A percentile compares a stretch with the other conserved stretches of the same genome.
phyloP scores from a whole-genome alignment of 2,329 filamentous ascomycete species.

The Claviceps maximensis region DNA sequence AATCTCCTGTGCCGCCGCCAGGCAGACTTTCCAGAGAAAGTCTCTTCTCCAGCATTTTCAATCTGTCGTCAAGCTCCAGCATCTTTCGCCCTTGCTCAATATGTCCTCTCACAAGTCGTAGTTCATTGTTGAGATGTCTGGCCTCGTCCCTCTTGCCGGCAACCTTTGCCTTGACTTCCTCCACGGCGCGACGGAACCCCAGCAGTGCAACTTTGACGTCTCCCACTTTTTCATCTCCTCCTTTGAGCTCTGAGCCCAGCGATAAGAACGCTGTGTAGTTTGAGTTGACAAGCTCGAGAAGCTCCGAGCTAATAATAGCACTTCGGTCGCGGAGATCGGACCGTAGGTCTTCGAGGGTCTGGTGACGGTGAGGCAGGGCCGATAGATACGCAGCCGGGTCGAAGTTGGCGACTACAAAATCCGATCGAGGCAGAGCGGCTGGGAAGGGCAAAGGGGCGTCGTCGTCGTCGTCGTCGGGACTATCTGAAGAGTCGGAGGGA shows the following conservation, averaged over 20 bases:
- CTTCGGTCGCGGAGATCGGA: conserved; percentile 72
- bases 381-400: conserved; percentile 70
- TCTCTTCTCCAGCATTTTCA: conserved; percentile 49
- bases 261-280: conserved; percentile 89
- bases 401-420: conserved; percentile 70
- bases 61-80: conserved; percentile 52
- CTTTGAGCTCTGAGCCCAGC: conserved; percentile 66
- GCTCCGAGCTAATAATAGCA: conserved; percentile 66
- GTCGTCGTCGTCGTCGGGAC: conserved; percentile 20
- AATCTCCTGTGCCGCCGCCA: conserved; percentile 4
- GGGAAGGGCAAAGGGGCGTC: conserved; percentile 76
- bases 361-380: conserved; percentile 72
- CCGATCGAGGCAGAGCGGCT: conserved; percentile 63
- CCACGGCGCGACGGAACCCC: conserved; percentile 72
- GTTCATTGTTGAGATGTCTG: conserved; percentile 47
- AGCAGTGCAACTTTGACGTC: conserved; percentile 78
- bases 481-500: conserved; percentile 12
- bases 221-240: conserved; percentile 84
- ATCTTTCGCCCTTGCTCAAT: conserved; percentile 50
- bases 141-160: conserved; percentile 51
- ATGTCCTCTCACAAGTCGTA: conserved; percentile 47
- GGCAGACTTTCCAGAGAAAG: conserved; percentile 39
- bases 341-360: conserved; percentile 88
- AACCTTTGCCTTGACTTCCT: conserved; percentile 57
- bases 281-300: conserved; percentile 86